Percentiles rank a stretch among this genome's conserved stretches.
Evolutionary conservation across 2,329 filamentous ascomycete species (phyloP).

Genomic region (Aureobasidium sp.): DNA sequence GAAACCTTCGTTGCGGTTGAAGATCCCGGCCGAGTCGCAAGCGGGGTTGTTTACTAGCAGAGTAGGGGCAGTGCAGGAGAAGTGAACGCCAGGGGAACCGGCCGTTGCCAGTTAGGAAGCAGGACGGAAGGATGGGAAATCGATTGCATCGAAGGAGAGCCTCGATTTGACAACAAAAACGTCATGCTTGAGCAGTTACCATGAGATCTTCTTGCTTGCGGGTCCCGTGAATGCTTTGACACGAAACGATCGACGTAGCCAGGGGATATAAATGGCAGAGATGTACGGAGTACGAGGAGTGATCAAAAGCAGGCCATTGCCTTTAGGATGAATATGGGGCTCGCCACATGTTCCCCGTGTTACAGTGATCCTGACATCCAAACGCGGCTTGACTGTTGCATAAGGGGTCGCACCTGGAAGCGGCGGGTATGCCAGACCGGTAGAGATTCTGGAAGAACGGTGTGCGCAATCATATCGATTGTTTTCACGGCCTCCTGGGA

Average conservation of each 20-base stretch:
- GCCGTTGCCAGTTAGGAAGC: not conserved
- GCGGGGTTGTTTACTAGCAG: not conserved
- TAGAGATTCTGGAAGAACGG: slow-evolving; percentile 8
- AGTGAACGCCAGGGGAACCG: slow-evolving; percentile 3
- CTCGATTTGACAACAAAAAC: not conserved
- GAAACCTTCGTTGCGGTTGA: not conserved
- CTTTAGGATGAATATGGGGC: not conserved
- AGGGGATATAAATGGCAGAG: not conserved
- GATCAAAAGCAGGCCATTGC: slow-evolving; percentile 5
- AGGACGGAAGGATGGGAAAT: not conserved
- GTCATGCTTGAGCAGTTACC: not conserved
- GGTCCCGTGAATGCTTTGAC: not conserved
- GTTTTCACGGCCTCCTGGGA: not conserved
- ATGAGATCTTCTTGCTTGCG: not conserved
- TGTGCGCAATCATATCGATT: slow-evolving; percentile 2
- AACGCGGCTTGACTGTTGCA: slow-evolving; percentile 5
- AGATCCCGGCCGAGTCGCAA: not conserved
- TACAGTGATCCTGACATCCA: slow-evolving; percentile 1
- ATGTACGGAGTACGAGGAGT: not conserved
- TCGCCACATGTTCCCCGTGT: not conserved
- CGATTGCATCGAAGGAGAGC: not conserved
- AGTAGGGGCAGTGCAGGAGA: not conserved
- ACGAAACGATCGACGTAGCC: slow-evolving; percentile 5
- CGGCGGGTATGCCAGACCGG: not conserved
- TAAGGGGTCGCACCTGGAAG: slow-evolving; percentile 4